These are phyloP conservation scores for Diaporthe sp. DNA, from an alignment of 2,329 filamentous ascomycete genomes.

Conservation along the genomic window DNA sequence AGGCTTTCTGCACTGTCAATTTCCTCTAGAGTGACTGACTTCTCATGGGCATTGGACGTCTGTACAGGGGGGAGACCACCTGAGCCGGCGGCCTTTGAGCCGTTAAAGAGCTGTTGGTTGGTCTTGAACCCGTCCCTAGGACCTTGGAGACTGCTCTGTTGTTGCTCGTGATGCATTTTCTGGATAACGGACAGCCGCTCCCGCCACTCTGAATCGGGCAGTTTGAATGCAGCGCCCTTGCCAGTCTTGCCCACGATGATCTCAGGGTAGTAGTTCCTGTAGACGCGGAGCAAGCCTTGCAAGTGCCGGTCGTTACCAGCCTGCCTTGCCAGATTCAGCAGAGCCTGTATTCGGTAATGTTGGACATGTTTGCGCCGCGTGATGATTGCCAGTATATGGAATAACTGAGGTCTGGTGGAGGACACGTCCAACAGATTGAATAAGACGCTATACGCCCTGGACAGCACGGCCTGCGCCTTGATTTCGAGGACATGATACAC, in stretches of 20 bases:
- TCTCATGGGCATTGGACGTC: slow-evolving; percentile 78
- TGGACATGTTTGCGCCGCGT: slow-evolving; percentile 86
- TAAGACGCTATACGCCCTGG: slow-evolving; percentile 79
- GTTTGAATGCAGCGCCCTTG: slow-evolving; percentile 73
- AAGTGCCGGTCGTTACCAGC: slow-evolving; percentile 78
- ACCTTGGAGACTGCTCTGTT: slow-evolving; percentile 54
- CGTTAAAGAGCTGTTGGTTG: slow-evolving; percentile 61
- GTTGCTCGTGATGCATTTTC: slow-evolving; percentile 64
- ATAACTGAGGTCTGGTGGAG: slow-evolving; percentile 68
- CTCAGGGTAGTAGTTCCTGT: slow-evolving; percentile 91
- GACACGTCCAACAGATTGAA: slow-evolving; percentile 80
- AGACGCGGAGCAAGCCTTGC: slow-evolving; percentile 81
- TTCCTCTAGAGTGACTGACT: slow-evolving; percentile 79
- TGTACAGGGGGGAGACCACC: slow-evolving; percentile 76
- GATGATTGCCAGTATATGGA: slow-evolving; percentile 82
- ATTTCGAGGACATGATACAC: slow-evolving; percentile 79
- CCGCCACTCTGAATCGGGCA: slow-evolving; percentile 82
- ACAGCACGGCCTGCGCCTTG: slow-evolving; percentile 64
- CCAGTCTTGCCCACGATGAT: slow-evolving; percentile 82
- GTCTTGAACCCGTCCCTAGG: slow-evolving; percentile 73
- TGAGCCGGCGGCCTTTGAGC: slow-evolving; percentile 60
- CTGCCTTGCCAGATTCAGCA: slow-evolving; percentile 71
- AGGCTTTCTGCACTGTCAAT: slow-evolving; percentile 79
- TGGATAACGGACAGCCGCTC: slow-evolving; percentile 77
- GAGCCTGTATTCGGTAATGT: slow-evolving; percentile 83